Percentiles rank a stretch among this genome's conserved stretches.
Conservation (phyloP, 441 rosid species). For the Theobroma grandiflorum region DNA sequence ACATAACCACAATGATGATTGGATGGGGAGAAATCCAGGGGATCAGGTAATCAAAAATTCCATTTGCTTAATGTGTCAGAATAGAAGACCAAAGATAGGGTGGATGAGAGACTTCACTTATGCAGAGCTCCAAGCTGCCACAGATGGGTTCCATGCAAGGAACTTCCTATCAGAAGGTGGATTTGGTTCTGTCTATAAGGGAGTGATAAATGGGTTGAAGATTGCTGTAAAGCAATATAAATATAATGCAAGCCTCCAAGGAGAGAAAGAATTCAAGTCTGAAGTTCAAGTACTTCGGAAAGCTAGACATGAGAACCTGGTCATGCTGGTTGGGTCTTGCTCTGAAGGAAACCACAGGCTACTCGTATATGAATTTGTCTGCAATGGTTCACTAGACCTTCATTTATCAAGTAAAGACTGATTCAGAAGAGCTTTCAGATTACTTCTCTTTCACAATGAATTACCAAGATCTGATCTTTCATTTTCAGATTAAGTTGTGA, state of each 20-base stretch:
- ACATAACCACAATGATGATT: constrained; percentile 26
- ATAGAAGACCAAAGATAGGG: constrained; percentile 56
- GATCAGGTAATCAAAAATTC: constrained; percentile 45
- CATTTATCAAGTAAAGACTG: constrained; percentile 57
- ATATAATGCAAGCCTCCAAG: constrained; percentile 38
- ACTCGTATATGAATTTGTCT: constrained; percentile 52
- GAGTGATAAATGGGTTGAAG: constrained; percentile 45
- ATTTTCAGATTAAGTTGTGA: constrained; percentile 24
- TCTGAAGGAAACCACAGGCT: constrained; percentile 46
- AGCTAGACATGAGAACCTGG: constrained; percentile 44
- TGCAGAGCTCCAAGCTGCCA: constrained; percentile 58
- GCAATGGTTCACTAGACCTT: constrained; percentile 59
- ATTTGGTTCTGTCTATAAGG: constrained; percentile 56
- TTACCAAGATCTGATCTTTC: neutral
- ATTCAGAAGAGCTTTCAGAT: neutral
- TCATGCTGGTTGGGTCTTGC: constrained; percentile 49
- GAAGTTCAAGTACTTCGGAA: constrained; percentile 44
- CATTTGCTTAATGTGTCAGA: constrained; percentile 56
- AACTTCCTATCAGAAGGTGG: constrained; percentile 64
- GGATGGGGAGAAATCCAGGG: constrained; percentile 35
- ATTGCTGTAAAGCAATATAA: constrained; percentile 44
- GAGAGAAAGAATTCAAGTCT: constrained; percentile 46
- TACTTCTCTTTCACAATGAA: neutral
- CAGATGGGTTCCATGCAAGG: constrained; percentile 52
- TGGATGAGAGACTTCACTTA: constrained; percentile 56